Base-by-base conservation (phyloP, 495 filamentous ascomycete genomes). In the Neurospora terricola region DNA sequence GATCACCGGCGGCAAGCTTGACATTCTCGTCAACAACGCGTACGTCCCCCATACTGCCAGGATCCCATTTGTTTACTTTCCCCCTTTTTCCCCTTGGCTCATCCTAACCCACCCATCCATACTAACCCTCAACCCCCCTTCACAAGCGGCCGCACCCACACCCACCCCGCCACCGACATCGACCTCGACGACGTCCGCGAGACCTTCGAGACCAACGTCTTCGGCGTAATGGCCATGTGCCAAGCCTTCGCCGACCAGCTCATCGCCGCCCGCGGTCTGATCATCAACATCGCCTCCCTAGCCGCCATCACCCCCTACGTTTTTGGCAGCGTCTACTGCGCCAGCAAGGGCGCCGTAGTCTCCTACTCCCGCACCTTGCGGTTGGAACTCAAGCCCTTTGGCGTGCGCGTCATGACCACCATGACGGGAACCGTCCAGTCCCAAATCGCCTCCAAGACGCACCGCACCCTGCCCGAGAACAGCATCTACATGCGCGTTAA, bases 21-120 rank as follows among this genome's bases (percentile, higher is more conserved):
- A 91, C 77, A 86, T 87, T 70, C 83, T 92, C 21, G 84, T 93
- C 72, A 93, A 93, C 78, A 92, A 92, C 76, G 89, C 89, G 84
- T 86, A 66, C 45, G 84, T 78, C 23, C 37, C 21, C 34, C 66
- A 16, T 10, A 1, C 21, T 39, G n/a, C 21, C 23, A 23, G 45
- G 2, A 1, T 40, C 11, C 48, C 34, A 12, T 45, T 16, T 21
- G 34, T 69, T 43, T 37, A 14, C 71, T 66, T 12, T 66, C 71
- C 18, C 71, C 62, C 12, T 68, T 4, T 45, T 39, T 7, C 34
- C 21, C 16, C 23, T 38, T 7, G 4, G 21, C 11, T 14, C 5
- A 27, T 12, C 48, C n/a, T n/a, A n/a, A n/a, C n/a, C n/a, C 10
- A 27, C 23, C 48, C 21, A 59, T 1, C 12, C 54, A 3, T 9